A percentile compares a stretch with the other conserved stretches of the same genome.
These are phyloP conservation scores for Sporisorium graminicola DNA, from an alignment of 1,284 basidiomycete genomes.

Conservation along the genomic window DNA sequence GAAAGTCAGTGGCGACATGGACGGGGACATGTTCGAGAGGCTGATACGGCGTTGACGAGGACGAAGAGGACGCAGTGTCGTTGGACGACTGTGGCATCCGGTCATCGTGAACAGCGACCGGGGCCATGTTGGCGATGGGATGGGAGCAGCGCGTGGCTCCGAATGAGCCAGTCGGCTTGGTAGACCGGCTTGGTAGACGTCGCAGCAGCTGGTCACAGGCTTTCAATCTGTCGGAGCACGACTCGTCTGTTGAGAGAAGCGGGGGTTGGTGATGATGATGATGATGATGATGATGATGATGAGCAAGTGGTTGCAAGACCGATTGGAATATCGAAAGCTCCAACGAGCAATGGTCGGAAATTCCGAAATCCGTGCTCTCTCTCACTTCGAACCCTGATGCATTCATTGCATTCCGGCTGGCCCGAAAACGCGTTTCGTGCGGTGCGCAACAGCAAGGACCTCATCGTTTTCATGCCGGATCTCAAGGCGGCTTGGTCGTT, in stretches of 20 bases:
- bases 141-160: background rate
- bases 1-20: constrained; percentile 40
- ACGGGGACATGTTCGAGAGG: constrained; percentile 47
- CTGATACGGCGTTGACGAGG: constrained; percentile 33
- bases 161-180: background rate
- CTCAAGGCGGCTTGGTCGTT: background rate
- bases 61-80: constrained; percentile 18
- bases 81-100: constrained; percentile 20
- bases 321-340: background rate
- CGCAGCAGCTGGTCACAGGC: background rate
- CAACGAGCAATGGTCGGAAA: constrained; percentile 9
- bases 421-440: background rate
- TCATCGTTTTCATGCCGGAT: background rate
- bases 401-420: constrained; percentile 5
- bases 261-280: background rate
- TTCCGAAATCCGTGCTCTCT: constrained; percentile 27
- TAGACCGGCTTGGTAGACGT: background rate
- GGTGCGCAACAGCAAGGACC: background rate
- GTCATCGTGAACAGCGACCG: constrained; percentile 41
- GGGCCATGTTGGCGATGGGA: constrained; percentile 33
- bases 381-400: no score
- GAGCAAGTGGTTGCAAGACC: background rate
- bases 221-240: no score
- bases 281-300: background rate
- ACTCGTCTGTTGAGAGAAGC: background rate